These are phyloP conservation scores for Styphnolobium japonicum DNA, from an alignment of 306 rosid genomes.

Conservation along the genomic window DNA sequence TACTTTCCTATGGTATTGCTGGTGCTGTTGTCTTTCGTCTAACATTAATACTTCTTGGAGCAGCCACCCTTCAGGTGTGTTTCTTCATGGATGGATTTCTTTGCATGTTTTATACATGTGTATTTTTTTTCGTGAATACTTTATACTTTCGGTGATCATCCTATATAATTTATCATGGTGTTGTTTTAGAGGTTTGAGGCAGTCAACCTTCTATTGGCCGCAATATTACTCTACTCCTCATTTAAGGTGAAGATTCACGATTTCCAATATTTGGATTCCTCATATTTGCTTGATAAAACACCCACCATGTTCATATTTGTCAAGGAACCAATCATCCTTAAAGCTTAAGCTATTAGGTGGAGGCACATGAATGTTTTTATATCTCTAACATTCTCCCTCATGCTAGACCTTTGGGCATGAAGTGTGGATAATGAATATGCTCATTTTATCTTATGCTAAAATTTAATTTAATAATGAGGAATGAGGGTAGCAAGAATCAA, in stretches of 20 bases:
- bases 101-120: neutral
- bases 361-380: neutral
- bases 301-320: neutral
- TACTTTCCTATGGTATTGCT: conserved; percentile 89
- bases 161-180: conserved; percentile 25
- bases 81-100: conserved; percentile 10
- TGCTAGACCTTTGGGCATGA: neutral
- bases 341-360: neutral
- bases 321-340: conserved; percentile 8
- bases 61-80: conserved; percentile 80
- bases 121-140: neutral
- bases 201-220: conserved; percentile 84
- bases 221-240: conserved; percentile 73
- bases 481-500: neutral
- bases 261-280: conserved; percentile 1
- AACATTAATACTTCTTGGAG: conserved; percentile 72
- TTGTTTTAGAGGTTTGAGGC: conserved; percentile 75
- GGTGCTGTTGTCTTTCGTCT: conserved; percentile 86
- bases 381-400: neutral
- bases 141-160: conserved; percentile 12
- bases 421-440: neutral
- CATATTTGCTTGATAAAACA: neutral
- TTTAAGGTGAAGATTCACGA: conserved; percentile 61
- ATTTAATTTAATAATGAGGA: conserved; percentile 4
- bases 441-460: conserved; percentile 12